A percentile compares a stretch with the other conserved stretches of the same genome.
These are phyloP conservation scores for Dichomitus squalens DNA, from an alignment of 1,284 basidiomycete species.

Conservation along the genomic window DNA sequence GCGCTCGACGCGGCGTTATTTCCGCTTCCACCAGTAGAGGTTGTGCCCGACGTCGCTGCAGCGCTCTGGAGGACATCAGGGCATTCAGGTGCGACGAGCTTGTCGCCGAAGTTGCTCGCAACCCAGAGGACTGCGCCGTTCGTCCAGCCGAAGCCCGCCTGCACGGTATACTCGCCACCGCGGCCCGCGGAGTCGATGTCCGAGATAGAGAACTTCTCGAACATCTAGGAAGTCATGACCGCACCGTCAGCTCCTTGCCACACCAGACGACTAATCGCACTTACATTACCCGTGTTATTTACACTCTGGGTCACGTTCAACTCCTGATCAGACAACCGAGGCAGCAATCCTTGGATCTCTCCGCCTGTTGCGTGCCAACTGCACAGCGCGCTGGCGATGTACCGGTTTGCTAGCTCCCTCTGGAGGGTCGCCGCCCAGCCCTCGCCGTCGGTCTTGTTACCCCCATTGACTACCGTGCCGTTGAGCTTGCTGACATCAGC, in stretches of 20 bases:
- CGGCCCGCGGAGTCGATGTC: slow-evolving; percentile 84
- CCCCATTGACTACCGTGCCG: slow-evolving; percentile 75
- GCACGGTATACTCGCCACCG: slow-evolving; percentile 87
- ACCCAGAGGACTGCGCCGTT: slow-evolving; percentile 84
- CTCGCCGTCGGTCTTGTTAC: slow-evolving; percentile 63
- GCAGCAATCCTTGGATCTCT: slow-evolving; percentile 67
- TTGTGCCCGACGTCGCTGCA: slow-evolving; percentile 6
- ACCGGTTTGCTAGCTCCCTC: slow-evolving; percentile 80
- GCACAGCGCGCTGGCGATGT: slow-evolving; percentile 81
- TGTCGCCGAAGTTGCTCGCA: slow-evolving; percentile 68
- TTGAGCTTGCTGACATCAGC: slow-evolving; percentile 62
- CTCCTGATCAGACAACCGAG: slow-evolving; percentile 68
- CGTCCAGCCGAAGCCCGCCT: slow-evolving; percentile 82
- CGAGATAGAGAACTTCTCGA: slow-evolving; percentile 81
- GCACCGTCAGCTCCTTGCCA: background rate
- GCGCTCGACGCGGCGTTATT: slow-evolving; percentile 2
- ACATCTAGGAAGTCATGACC: slow-evolving; percentile 64
- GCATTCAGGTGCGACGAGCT: slow-evolving; percentile 68
- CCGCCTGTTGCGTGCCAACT: slow-evolving; percentile 91
- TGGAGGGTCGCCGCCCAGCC: slow-evolving; percentile 69
- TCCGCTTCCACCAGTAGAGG: background rate
- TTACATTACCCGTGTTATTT: slow-evolving; percentile 71
- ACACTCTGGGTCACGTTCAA: slow-evolving; percentile 76
- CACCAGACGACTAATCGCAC: slow-evolving; percentile 29
- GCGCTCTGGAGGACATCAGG: slow-evolving; percentile 45